Percentiles rank a stretch among this genome's conserved stretches.
These are phyloP conservation scores for Lachnellula occidentalis DNA, from an alignment of 2,329 filamentous ascomycete genomes.

Conservation along the genomic window DNA sequence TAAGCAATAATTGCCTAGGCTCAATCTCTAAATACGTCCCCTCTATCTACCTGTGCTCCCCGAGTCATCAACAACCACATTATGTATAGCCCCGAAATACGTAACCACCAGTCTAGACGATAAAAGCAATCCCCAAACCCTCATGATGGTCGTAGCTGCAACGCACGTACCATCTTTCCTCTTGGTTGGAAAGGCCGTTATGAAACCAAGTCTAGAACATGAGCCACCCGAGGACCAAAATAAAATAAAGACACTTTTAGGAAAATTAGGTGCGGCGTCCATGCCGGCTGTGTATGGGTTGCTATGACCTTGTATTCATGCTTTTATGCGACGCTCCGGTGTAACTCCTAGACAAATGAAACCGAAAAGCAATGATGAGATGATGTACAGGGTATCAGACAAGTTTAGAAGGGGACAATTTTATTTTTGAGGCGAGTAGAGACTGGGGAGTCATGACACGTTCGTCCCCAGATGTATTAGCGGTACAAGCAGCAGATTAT, in stretches of 20 bases:
- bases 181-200: neutral
- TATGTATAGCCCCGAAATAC: neutral
- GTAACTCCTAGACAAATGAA: neutral
- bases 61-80: neutral
- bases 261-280: neutral
- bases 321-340: neutral
- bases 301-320: neutral
- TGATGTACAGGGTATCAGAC: neutral
- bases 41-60: neutral
- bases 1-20: neutral
- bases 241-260: neutral
- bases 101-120: neutral
- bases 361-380: neutral
- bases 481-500: conserved; percentile 25
- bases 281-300: neutral
- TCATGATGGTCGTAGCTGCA: neutral
- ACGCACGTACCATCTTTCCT: neutral
- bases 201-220: neutral
- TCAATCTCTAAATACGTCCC: neutral
- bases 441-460: neutral
- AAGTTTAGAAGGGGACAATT: neutral
- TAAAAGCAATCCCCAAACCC: neutral
- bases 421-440: neutral
- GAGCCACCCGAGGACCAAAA: neutral
- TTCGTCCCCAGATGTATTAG: neutral